These are phyloP conservation scores for Hippophae tibetana DNA, from an alignment of 306 rosid genomes.

Conservation along the genomic window DNA sequence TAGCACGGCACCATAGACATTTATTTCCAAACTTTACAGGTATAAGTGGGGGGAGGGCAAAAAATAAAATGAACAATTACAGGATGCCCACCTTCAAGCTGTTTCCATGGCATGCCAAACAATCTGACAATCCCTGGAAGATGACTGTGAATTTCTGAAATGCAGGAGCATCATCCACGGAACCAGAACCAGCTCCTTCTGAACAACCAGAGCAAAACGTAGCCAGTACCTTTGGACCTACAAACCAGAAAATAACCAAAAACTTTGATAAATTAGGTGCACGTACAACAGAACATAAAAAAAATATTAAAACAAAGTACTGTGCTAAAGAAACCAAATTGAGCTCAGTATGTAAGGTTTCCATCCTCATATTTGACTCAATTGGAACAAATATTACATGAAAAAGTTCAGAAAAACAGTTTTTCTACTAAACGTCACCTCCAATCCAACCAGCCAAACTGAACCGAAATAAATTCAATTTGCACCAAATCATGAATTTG, in stretches of 20 bases:
- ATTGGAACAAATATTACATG: neutral
- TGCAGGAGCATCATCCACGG: slow-evolving; percentile 29
- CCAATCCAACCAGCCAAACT: no score
- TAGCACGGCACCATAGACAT: no score
- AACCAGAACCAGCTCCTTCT: slow-evolving; percentile 30
- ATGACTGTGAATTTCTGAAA: slow-evolving; percentile 29
- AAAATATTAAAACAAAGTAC: neutral
- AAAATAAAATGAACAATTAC: neutral
- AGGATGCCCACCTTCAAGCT: slow-evolving; percentile 41
- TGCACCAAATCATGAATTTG: no score
- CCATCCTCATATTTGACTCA: neutral
- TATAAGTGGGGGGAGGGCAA: neutral
- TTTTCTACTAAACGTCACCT: neutral
- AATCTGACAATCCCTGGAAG: slow-evolving; percentile 68
- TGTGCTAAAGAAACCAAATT: neutral
- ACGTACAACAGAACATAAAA: neutral
- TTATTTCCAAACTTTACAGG: no score
- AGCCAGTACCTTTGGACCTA: slow-evolving; percentile 74
- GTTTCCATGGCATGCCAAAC: slow-evolving; percentile 44
- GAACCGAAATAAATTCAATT: no score
- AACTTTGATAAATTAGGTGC: slow-evolving; percentile 3
- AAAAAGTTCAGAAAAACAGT: neutral
- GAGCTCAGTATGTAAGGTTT: neutral
- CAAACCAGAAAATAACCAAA: slow-evolving; percentile 22
- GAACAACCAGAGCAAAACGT: slow-evolving; percentile 52